Evolutionary conservation across 2,329 filamentous ascomycete genomes (phyloP), one percentile per base, ranked within the genome.

Genomic region (Pseudopithomyces maydicus): DNA sequence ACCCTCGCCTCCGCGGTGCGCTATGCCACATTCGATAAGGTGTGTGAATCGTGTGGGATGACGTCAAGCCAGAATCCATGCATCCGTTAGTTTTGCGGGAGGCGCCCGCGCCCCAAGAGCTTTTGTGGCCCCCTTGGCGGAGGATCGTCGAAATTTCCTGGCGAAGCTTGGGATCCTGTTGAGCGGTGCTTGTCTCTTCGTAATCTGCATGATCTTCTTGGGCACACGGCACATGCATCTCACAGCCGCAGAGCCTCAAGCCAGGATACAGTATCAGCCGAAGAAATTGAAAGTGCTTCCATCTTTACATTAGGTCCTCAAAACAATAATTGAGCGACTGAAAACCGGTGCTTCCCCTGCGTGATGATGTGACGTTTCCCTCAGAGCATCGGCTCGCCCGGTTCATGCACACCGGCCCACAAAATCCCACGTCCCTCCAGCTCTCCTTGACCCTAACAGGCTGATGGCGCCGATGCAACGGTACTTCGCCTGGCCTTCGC

Each of bases 41-140:
- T 29, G 32, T 36, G n/a, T 19, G 20, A 3, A 19, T 20, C 6
- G 22, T 23, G 15, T 44, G 11, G 49, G 45, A 55, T 58, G 56
- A 58, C 56, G 52, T 55, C 48, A 42, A 17, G 33, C 11, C 17
- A 35, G 32, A 17, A 11, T 8, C 26, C 20, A 32, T 20, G 38
- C 38, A 12, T 14, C 12, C 5, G 15, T 26, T 26, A 26, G 11
- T n/a, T 29, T 41, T 22, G 26, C 22, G 22, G 36, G 22, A 39
- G n/a, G 20, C 38, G 6, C 12, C 17, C 33, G 26, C 6, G 22
- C 15, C 32, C 17, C 45, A 43, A 54, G 52, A 63, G 58, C 54
- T 52, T 61, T 61, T 61, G 56, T 20, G 59, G 59, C 55, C 33
- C n/a, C 20, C 57, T 64, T 58, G 59, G 57, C 59, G 15, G 42